These are phyloP conservation scores for Arctium lappa DNA, from an alignment of 129 eudicot genomes.

Conservation along the genomic window DNA sequence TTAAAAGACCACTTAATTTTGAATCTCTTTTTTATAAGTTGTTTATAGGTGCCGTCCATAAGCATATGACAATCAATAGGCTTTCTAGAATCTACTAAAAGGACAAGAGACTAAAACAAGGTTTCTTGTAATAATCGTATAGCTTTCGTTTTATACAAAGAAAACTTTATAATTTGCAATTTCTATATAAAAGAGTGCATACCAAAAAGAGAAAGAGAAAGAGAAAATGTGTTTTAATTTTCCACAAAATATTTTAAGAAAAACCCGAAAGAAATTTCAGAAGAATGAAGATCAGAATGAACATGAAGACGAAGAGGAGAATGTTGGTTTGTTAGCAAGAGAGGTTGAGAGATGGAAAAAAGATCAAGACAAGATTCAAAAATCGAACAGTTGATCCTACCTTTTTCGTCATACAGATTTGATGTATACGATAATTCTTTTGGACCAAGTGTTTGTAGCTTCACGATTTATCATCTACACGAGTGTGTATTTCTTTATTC, in stretches of 20 bases:
- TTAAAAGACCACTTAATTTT: background rate
- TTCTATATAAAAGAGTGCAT: background rate
- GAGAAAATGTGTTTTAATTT: constrained; percentile 17
- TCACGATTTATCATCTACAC: background rate
- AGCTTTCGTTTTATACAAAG: background rate
- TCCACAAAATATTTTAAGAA: background rate
- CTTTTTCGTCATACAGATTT: background rate
- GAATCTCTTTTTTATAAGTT: background rate
- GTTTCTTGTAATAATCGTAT: constrained; percentile 11
- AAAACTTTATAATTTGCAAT: background rate
- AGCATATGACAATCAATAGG: background rate
- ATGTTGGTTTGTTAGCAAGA: constrained; percentile 24
- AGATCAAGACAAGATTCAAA: constrained; percentile 17
- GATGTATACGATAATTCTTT: background rate
- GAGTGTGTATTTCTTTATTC: background rate
- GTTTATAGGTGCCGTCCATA: background rate
- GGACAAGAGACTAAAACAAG: background rate
- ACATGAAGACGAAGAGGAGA: constrained; percentile 8
- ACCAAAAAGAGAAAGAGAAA: background rate
- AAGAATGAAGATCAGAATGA: background rate
- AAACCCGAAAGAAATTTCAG: background rate
- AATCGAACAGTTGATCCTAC: background rate
- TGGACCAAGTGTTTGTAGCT: background rate
- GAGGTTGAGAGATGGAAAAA: constrained; percentile 33
- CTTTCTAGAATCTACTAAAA: background rate